Conservation (phyloP, 2,329 filamentous ascomycete species). For the Trichoderma pleuroti region DNA sequence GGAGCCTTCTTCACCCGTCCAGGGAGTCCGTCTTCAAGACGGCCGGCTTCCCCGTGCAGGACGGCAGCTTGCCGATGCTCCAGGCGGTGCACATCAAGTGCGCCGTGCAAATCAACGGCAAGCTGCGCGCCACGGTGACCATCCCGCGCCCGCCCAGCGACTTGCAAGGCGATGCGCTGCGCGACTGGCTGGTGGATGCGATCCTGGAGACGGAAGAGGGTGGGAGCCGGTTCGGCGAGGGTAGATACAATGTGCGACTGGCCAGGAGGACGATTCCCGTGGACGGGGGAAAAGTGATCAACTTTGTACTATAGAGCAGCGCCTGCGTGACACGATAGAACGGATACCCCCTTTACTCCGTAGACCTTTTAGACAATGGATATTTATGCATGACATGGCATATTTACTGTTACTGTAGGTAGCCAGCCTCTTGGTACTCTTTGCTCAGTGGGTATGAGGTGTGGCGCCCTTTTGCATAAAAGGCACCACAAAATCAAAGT, state of each 20-base stretch:
- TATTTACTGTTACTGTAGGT: neutral
- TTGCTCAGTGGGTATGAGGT: neutral
- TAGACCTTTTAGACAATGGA: constrained; percentile 11
- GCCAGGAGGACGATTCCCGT: constrained; percentile 66
- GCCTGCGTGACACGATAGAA: constrained; percentile 15
- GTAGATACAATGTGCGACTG: constrained; percentile 42
- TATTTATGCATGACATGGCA: neutral
- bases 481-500: neutral
- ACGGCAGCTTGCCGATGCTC: constrained; percentile 50
- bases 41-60: constrained; percentile 57
- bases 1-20: constrained; percentile 54
- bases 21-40: constrained; percentile 40
- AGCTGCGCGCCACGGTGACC: constrained; percentile 63
- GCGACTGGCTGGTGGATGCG: constrained; percentile 58
- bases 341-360: constrained; percentile 15
- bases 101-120: constrained; percentile 79
- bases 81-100: constrained; percentile 51
- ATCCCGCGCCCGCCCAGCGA: constrained; percentile 51
- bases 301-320: constrained; percentile 60
- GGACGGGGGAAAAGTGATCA: constrained; percentile 64
- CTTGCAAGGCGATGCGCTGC: constrained; percentile 44
- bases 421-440: neutral
- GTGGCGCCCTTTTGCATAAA: neutral
- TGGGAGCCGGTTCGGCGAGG: constrained; percentile 50
- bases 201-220: constrained; percentile 62